Percentiles rank a stretch among this genome's conserved stretches.
phyloP scores from a whole-genome alignment of 768 basidiomycete genomes.

The Lentinus brumalis region DNA sequence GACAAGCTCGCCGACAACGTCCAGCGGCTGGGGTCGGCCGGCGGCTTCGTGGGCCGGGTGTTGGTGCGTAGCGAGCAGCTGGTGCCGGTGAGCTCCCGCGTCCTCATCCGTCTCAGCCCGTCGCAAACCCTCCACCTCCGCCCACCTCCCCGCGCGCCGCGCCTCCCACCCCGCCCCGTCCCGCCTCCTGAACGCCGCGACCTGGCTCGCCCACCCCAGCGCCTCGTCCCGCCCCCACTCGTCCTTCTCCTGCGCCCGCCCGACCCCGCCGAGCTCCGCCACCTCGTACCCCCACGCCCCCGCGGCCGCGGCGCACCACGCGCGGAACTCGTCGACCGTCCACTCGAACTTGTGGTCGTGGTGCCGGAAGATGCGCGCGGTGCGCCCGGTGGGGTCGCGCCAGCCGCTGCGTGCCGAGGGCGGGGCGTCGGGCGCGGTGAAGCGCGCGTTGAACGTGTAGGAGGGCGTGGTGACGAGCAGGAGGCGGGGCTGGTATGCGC shows the following conservation, averaged over 20 bases:
- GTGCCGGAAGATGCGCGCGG: constrained; percentile 76
- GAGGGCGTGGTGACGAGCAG: constrained; percentile 86
- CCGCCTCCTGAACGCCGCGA: constrained; percentile 59
- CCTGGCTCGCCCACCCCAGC: constrained; percentile 67
- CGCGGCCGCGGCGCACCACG: constrained; percentile 61
- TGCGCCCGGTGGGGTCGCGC: constrained; percentile 76
- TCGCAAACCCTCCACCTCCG: constrained; percentile 12
- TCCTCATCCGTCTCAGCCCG: constrained; percentile 4
- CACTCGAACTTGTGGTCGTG: constrained; percentile 89
- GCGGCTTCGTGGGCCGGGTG: constrained; percentile 55
- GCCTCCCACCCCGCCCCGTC: constrained; percentile 36
- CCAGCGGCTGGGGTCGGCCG: constrained; percentile 41
- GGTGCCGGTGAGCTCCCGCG: constrained; percentile 45
- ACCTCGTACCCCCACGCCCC: constrained; percentile 68
- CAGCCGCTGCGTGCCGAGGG: constrained; percentile 45
- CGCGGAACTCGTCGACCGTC: constrained; percentile 72
- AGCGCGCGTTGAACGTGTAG: constrained; percentile 79
- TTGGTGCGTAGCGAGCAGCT: constrained; percentile 47
- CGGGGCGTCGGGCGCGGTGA: constrained; percentile 56
- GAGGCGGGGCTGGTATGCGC: constrained; percentile 72
- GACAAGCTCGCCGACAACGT: constrained; percentile 52
- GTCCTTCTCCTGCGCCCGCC: constrained; percentile 59
- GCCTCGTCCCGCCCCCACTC: constrained; percentile 70
- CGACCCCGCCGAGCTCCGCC: constrained; percentile 61
- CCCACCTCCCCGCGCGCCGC: constrained; percentile 34